phyloP scores from a whole-genome alignment of 2,329 filamentous ascomycete species.

The Sphaceloma murrayae region DNA sequence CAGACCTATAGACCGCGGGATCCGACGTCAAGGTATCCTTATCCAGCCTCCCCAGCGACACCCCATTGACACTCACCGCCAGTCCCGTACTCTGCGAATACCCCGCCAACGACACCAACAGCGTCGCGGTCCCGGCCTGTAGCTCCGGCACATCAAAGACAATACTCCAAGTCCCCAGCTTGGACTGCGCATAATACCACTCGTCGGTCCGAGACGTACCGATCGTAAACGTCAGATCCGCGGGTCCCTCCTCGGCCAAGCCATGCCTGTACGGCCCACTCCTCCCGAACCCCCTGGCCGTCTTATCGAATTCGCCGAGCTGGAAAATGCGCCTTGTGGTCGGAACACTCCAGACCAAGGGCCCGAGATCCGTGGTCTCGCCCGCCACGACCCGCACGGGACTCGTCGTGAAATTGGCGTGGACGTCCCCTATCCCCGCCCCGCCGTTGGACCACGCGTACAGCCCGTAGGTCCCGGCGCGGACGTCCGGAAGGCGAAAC shows the following conservation, averaged over 20 bases:
- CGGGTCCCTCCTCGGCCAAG: conserved; percentile 37
- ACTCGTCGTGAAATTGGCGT: conserved; percentile 36
- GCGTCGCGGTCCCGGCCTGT: neutral
- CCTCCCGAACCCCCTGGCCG: conserved; percentile 36
- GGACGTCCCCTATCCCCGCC: conserved; percentile 36
- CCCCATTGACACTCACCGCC: conserved; percentile 7
- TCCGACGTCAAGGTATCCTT: conserved; percentile 14
- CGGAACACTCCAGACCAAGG: conserved; percentile 33
- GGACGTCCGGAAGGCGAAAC: conserved; percentile 39
- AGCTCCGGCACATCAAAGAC: conserved; percentile 22
- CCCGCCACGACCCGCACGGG: conserved; percentile 32
- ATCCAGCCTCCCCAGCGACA: conserved; percentile 2
- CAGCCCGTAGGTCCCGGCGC: conserved; percentile 38
- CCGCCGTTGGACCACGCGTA: conserved; percentile 45
- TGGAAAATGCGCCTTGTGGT: conserved; percentile 38
- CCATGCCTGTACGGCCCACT: conserved; percentile 40
- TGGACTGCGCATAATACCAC: conserved; percentile 43
- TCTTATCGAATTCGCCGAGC: conserved; percentile 42
- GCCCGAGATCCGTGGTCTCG: conserved; percentile 23
- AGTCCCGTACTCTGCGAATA: conserved; percentile 15
- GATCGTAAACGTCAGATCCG: conserved; percentile 38
- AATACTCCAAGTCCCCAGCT: conserved; percentile 28
- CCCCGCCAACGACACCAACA: conserved; percentile 13
- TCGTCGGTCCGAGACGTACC: conserved; percentile 33
- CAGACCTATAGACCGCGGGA: conserved; percentile 15